Conservation (phyloP, 2,329 filamentous ascomycete genomes). For the Mycosphaerelloides madeirae region DNA sequence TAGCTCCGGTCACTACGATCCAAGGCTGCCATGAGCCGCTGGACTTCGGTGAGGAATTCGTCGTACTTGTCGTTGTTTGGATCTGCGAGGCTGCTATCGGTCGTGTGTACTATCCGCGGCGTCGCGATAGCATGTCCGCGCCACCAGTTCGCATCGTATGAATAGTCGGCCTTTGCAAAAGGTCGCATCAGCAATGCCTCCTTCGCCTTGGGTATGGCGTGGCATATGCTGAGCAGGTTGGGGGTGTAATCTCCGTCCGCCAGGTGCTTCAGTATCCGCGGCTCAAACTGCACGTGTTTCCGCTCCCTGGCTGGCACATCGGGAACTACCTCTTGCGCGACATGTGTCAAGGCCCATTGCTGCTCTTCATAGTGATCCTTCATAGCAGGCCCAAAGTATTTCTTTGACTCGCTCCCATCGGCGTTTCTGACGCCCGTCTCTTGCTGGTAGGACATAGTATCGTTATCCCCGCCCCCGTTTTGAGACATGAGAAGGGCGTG, state of each 20-base stretch:
- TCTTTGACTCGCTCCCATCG: constrained; percentile 33
- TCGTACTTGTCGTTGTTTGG: constrained; percentile 35
- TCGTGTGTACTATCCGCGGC: constrained; percentile 47
- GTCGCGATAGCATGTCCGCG: constrained; percentile 50
- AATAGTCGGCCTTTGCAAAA: constrained; percentile 47
- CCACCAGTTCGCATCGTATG: constrained; percentile 58
- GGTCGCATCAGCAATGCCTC: constrained; percentile 52
- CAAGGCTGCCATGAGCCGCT: constrained; percentile 59
- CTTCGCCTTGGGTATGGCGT: constrained; percentile 55
- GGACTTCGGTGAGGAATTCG: constrained; percentile 52
- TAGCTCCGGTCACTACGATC: constrained; percentile 55
- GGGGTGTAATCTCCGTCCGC: constrained; percentile 52
- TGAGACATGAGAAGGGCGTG: constrained; percentile 25
- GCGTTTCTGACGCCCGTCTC: constrained; percentile 50
- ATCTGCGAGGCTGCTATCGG: constrained; percentile 22
- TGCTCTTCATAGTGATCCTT: constrained; percentile 50
- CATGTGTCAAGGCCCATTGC: constrained; percentile 50
- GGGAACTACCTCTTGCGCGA: constrained; percentile 50
- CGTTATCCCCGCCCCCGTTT: constrained; percentile 4
- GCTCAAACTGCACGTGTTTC: constrained; percentile 46
- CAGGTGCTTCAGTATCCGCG: constrained; percentile 55
- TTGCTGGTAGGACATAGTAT: constrained; percentile 34
- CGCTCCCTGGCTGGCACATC: constrained; percentile 41
- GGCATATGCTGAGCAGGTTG: constrained; percentile 57
- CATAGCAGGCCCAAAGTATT: constrained; percentile 51